A percentile compares a stretch with the other conserved stretches of the same genome.
phyloP scores from a whole-genome alignment of 139 green algal species.

The Chlamydomonas sphaeroides region DNA sequence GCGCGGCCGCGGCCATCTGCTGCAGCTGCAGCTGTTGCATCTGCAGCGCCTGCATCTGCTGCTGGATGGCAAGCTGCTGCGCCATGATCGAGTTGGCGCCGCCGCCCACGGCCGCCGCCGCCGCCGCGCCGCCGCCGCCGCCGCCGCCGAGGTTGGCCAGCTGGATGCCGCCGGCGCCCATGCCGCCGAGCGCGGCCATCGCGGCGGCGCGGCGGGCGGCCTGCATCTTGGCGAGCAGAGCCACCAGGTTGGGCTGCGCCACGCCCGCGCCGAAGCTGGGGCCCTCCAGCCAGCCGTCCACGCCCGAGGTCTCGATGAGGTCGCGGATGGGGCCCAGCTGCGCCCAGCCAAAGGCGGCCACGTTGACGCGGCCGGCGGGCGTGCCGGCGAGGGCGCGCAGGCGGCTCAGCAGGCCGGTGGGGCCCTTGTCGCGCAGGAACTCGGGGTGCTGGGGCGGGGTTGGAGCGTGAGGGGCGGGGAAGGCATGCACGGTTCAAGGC shows the following conservation, averaged over 20 bases:
- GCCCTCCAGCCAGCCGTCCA: constrained; percentile 63
- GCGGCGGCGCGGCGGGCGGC: not conserved
- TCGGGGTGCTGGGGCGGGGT: too few relatives aligned
- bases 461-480: too few relatives aligned
- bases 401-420: not conserved
- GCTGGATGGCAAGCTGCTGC: not conserved
- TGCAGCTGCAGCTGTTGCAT: not conserved
- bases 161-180: not conserved
- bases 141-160: constrained; percentile 5
- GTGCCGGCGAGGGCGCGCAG: not conserved
- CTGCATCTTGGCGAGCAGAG: constrained; percentile 56
- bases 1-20: not conserved
- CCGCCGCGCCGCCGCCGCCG: not conserved
- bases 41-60: too few relatives aligned
- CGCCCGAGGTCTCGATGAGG: constrained; percentile 50
- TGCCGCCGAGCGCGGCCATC: not conserved
- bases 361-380: constrained; percentile 34
- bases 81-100: not conserved
- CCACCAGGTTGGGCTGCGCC: constrained; percentile 16
- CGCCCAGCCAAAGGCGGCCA: constrained; percentile 57
- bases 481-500: too few relatives aligned
- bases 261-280: constrained; percentile 52
- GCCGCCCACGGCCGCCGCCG: not conserved
- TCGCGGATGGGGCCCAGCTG: constrained; percentile 44
- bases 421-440: constrained; percentile 50